Percentiles rank a stretch among this genome's conserved stretches.
Conservation (phyloP, 805 yeast genomes). For the Candida tallmaniae region DNA sequence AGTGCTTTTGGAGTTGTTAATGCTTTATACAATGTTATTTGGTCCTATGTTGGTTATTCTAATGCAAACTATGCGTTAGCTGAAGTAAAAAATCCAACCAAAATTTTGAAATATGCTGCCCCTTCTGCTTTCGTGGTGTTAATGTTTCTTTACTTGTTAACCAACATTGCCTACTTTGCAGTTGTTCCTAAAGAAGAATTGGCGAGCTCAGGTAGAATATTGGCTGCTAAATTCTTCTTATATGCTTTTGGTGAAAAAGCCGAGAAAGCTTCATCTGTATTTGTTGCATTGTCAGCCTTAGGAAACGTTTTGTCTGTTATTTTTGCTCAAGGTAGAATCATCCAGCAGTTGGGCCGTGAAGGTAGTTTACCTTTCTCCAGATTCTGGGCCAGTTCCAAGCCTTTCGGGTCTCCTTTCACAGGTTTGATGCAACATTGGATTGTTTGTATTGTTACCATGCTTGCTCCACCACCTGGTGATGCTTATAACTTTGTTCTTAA, state of each 20-base stretch:
- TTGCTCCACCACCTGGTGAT: conserved; percentile 85
- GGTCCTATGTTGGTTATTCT: conserved; percentile 82
- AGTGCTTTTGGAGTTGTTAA: conserved; percentile 67
- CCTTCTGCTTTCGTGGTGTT: conserved; percentile 64
- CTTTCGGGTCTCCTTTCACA: conserved; percentile 68
- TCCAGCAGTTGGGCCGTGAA: conserved; percentile 79
- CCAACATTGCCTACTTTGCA: conserved; percentile 75
- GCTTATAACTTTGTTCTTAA: conserved; percentile 80
- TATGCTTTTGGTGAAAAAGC: conserved; percentile 68
- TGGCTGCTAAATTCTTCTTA: conserved; percentile 73
- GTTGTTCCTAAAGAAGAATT: conserved; percentile 69
- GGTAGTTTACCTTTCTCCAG: conserved; percentile 72
- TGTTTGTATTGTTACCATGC: conserved; percentile 65
- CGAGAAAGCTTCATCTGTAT: conserved; percentile 68
- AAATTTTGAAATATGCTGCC: conserved; percentile 66
- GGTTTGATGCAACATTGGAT: conserved; percentile 76
- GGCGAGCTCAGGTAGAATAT: conserved; percentile 56
- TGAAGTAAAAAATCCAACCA: conserved; percentile 70
- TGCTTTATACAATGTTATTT: conserved; percentile 76
- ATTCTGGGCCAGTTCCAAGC: conserved; percentile 66
- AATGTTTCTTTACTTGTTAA: conserved; percentile 66
- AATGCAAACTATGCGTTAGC: conserved; percentile 81
- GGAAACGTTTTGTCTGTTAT: conserved; percentile 81
- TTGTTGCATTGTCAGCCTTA: conserved; percentile 75
- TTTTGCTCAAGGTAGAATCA: conserved; percentile 75